A percentile compares a stretch with the other conserved stretches of the same genome.
Conservation (phyloP, 805 yeast genomes). For the Saccharomycopsis fibuligera region DNA sequence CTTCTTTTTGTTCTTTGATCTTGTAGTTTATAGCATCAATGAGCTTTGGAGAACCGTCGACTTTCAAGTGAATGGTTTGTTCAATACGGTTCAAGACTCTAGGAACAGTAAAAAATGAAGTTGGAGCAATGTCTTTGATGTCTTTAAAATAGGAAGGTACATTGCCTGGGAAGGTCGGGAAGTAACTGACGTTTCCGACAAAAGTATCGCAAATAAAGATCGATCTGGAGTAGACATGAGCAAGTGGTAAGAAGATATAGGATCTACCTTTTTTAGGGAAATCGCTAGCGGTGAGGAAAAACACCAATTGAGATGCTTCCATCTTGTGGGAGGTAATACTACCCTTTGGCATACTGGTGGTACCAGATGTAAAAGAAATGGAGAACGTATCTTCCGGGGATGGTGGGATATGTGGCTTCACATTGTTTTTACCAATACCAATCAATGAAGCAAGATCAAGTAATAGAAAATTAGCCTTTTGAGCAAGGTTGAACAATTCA, state of each 20-base stretch:
- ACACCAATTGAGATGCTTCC: not conserved
- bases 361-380: conserved; percentile 10
- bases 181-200: not conserved
- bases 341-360: conserved; percentile 60
- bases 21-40: conserved; percentile 30
- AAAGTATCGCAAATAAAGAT: conserved; percentile 24
- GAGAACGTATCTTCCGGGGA: not conserved
- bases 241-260: conserved; percentile 1
- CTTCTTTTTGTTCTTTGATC: not conserved
- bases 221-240: conserved; percentile 4
- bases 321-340: conserved; percentile 45
- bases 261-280: conserved; percentile 9
- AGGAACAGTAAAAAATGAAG: conserved; percentile 68
- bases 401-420: not conserved
- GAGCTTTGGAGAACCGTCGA: conserved; percentile 31
- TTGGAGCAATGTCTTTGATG: conserved; percentile 18
- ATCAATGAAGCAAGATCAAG: not conserved
- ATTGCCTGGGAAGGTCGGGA: conserved; percentile 7
- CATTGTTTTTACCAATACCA: not conserved
- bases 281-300: conserved; percentile 20
- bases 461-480: not conserved
- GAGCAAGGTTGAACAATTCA: not conserved
- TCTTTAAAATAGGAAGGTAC: conserved; percentile 34
- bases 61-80: conserved; percentile 47
- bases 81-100: conserved; percentile 58